Percentiles rank a stretch among this genome's conserved stretches.
These are phyloP conservation scores for Fragilariopsis cylindrus DNA, from an alignment of 108 stramenopile genomes.

Conservation along the genomic window DNA sequence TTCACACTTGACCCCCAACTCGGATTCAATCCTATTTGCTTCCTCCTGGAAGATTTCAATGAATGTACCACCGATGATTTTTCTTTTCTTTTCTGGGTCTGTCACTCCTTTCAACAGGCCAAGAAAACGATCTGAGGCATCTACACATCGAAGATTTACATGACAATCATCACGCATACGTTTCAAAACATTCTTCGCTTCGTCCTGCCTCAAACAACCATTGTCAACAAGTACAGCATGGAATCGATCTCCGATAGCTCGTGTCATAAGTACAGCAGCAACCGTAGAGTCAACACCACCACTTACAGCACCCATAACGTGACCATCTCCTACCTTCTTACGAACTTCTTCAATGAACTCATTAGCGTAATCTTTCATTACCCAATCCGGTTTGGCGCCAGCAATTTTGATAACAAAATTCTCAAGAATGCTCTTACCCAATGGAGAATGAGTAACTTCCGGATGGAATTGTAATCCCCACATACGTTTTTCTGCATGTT, in stretches of 20 bases:
- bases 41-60: conserved; percentile 98
- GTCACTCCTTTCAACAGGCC: conserved; percentile 81
- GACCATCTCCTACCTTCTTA: conserved; percentile 85
- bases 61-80: conserved; percentile 96
- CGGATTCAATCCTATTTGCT: conserved; percentile 81
- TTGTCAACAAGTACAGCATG: conserved; percentile 99
- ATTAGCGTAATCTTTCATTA: conserved; percentile 95
- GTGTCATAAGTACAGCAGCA: conserved; percentile 94
- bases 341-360: conserved; percentile 93
- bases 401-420: conserved; percentile 93
- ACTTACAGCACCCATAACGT: conserved; percentile 98
- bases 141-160: conserved; percentile 92
- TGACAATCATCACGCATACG: conserved; percentile 90
- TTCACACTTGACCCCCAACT: conserved; percentile 64
- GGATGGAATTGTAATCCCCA: conserved; percentile 99
- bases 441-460: conserved; percentile 95
- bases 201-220: conserved; percentile 96
- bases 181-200: conserved; percentile 82
- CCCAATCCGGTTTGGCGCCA: conserved; percentile 90
- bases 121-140: conserved; percentile 95
- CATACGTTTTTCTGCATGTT: conserved; percentile 74
- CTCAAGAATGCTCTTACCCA: conserved; percentile 80
- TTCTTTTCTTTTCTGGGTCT: conserved; percentile 97
- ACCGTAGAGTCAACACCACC: conserved; percentile 99
- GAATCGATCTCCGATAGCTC: conserved; percentile 96